Conservation (phyloP, 805 yeast genomes). For the Pichia ethanolica region DNA sequence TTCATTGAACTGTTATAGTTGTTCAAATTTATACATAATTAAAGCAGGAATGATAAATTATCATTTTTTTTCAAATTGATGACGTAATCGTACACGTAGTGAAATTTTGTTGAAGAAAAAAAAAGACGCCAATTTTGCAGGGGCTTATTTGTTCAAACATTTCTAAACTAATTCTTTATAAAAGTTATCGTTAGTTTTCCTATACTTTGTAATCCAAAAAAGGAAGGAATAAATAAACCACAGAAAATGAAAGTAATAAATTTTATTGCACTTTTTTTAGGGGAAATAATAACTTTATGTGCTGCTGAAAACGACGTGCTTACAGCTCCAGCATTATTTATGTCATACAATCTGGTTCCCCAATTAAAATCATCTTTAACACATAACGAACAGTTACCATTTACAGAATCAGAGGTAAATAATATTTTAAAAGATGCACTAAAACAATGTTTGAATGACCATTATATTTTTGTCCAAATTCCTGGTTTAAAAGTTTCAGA, state of each 20-base stretch:
- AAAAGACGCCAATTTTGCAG: too few species aligned
- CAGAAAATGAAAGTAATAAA: background rate
- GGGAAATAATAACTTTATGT: background rate
- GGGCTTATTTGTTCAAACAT: too few species aligned
- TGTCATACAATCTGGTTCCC: slow-evolving; percentile 23
- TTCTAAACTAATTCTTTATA: too few species aligned
- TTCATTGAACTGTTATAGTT: too few species aligned
- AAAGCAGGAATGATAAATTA: too few species aligned
- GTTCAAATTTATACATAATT: too few species aligned
- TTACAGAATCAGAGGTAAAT: slow-evolving; percentile 19
- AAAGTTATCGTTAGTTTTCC: too few species aligned
- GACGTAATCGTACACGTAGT: too few species aligned
- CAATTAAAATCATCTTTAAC: slow-evolving; percentile 23
- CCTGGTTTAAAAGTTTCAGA: slow-evolving; percentile 47
- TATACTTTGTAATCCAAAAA: background rate
- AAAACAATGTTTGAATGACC: slow-evolving; percentile 44
- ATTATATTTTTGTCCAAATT: slow-evolving; percentile 47
- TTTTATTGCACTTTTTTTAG: background rate
- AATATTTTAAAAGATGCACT: slow-evolving; percentile 16
- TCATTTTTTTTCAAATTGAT: too few species aligned
- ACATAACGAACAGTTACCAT: slow-evolving; percentile 27
- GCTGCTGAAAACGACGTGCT: background rate
- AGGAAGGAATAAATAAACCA: background rate
- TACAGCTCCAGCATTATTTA: slow-evolving; percentile 21
- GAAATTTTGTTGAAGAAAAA: too few species aligned